Evolutionary conservation across 129 eudicot genomes (phyloP).

Genomic region (Flaveria linearis): DNA sequence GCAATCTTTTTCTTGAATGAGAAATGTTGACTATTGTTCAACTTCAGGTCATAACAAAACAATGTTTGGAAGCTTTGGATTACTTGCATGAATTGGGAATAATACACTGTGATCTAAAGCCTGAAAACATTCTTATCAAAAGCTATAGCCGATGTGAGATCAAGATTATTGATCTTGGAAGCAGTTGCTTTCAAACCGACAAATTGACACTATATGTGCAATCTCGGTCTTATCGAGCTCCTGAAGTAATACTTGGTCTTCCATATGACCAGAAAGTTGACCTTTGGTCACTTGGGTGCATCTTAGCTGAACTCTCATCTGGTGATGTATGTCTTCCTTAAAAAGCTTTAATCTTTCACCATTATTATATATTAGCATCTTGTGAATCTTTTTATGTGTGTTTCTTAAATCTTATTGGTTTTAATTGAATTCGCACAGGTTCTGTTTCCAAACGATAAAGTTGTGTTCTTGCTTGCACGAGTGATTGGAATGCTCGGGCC

Average conservation of each 20-base stretch:
- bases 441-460: conserved; percentile 77
- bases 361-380: not conserved
- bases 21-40: conserved; percentile 10
- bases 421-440: conserved; percentile 48
- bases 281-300: conserved; percentile 96
- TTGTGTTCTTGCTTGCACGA: conserved; percentile 77
- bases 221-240: conserved; percentile 98
- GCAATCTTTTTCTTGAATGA: conserved; percentile 8
- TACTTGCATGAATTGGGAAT: conserved; percentile 79
- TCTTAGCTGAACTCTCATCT: conserved; percentile 81
- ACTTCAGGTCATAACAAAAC: conserved; percentile 71
- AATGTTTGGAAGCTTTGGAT: conserved; percentile 84
- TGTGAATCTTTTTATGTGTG: not conserved
- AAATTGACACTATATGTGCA: conserved; percentile 80
- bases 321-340: conserved; percentile 65
- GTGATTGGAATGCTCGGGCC: conserved; percentile 85
- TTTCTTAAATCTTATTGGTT: not conserved
- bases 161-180: conserved; percentile 96
- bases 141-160: conserved; percentile 91
- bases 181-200: conserved; percentile 87
- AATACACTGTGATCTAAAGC: conserved; percentile 95
- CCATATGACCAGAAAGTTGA: conserved; percentile 85
- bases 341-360: conserved; percentile 15
- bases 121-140: conserved; percentile 90
- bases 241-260: conserved; percentile 93